Evolutionary conservation across 2,329 filamentous ascomycete genomes (phyloP).

Genomic region (Venturia nashicola): DNA sequence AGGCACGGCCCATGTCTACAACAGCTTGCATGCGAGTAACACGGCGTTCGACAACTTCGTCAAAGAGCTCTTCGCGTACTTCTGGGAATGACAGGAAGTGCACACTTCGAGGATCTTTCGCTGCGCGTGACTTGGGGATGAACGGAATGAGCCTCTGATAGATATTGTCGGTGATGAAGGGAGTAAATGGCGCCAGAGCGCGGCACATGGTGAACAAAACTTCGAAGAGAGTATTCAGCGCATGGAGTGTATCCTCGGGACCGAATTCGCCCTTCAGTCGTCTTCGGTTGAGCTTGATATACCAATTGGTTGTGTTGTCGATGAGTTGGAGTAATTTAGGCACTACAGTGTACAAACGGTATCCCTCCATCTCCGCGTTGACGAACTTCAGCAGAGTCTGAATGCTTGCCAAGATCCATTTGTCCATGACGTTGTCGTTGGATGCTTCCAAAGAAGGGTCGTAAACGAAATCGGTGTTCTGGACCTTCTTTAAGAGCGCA

Average conservation of each 20-base stretch:
- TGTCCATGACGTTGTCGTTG: conserved; percentile 88
- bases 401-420: conserved; percentile 86
- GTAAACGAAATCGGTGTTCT: conserved; percentile 64
- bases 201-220: conserved; percentile 81
- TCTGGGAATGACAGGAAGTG: conserved; percentile 89
- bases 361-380: conserved; percentile 78
- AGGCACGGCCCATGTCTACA: conserved; percentile 80
- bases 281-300: conserved; percentile 88
- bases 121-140: conserved; percentile 60
- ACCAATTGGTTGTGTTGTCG: conserved; percentile 97
- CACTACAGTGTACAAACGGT: conserved; percentile 71
- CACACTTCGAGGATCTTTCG: conserved; percentile 68
- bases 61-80: conserved; percentile 78
- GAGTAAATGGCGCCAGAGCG: conserved; percentile 85
- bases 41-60: conserved; percentile 72
- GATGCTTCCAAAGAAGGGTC: conserved; percentile 61
- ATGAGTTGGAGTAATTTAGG: conserved; percentile 72
- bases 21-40: conserved; percentile 90
- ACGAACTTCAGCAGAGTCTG: conserved; percentile 87
- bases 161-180: conserved; percentile 91
- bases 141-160: conserved; percentile 72
- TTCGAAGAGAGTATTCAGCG: conserved; percentile 88
- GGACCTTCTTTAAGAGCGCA: conserved; percentile 72
- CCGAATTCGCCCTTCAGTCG: conserved; percentile 84
- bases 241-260: conserved; percentile 73